phyloP scores from a whole-genome alignment of 1,139 yeast species.

The Sugiyamaella xylanicola region DNA sequence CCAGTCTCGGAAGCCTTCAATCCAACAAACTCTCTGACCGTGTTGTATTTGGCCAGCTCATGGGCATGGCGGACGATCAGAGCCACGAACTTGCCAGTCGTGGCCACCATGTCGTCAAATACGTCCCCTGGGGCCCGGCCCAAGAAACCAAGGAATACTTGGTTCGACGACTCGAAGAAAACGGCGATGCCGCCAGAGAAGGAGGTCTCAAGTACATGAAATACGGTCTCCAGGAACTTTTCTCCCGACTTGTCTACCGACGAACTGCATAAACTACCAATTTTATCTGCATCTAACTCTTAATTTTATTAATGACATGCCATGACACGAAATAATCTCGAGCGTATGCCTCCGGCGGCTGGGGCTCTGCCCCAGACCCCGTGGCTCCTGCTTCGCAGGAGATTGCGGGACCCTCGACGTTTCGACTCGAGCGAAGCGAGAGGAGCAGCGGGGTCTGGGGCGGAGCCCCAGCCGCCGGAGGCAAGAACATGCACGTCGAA shows the following conservation, averaged over 20 bases:
- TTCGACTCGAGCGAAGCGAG: too few species aligned
- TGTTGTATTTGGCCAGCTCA: slow-evolving; percentile 83
- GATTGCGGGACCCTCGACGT: too few species aligned
- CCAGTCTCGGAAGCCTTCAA: slow-evolving; percentile 29
- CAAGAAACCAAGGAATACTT: slow-evolving; percentile 89
- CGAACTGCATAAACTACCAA: slow-evolving; percentile 2
- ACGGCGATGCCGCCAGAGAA: slow-evolving; percentile 94
- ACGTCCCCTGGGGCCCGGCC: slow-evolving; percentile 99
- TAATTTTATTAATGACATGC: not conserved
- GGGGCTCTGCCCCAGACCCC: too few species aligned
- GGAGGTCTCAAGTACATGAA: slow-evolving; percentile 66
- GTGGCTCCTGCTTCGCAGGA: too few species aligned
- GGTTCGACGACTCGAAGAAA: slow-evolving; percentile 90
- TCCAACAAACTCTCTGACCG: slow-evolving; percentile 34
- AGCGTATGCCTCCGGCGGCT: too few species aligned
- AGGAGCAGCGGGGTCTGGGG: too few species aligned
- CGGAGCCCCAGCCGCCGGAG: too few species aligned
- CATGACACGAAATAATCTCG: too few species aligned
- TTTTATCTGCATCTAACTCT: not conserved
- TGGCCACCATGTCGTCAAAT: slow-evolving; percentile 77
- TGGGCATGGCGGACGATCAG: slow-evolving; percentile 95
- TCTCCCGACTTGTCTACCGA: slow-evolving; percentile 20
- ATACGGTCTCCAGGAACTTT: slow-evolving; percentile 28
- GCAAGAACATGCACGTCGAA: too few species aligned
- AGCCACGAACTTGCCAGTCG: slow-evolving; percentile 71